These are phyloP conservation scores for Aspergillus flavus DNA, from an alignment of 2,329 filamentous ascomycete genomes.

Conservation along the genomic window DNA sequence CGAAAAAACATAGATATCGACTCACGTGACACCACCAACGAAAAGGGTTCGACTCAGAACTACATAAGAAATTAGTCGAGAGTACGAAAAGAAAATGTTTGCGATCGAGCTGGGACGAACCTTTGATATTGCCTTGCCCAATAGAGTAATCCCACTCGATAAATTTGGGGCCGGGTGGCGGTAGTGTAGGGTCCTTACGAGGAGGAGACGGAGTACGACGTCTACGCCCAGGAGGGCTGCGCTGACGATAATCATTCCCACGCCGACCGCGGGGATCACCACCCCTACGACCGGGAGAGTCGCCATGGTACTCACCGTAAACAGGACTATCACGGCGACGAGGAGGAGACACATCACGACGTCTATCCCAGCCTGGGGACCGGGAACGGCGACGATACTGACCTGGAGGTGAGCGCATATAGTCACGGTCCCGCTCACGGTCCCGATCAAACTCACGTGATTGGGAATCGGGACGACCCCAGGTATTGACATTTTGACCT, in stretches of 20 bases:
- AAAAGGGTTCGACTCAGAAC: conserved; percentile 94
- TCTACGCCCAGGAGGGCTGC: conserved; percentile 74
- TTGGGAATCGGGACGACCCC: conserved; percentile 43
- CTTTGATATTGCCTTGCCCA: conserved; percentile 77
- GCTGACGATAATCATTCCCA: conserved; percentile 75
- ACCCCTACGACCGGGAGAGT: conserved; percentile 64
- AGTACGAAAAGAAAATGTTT: conserved; percentile 8
- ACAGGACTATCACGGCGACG: conserved; percentile 68
- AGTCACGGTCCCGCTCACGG: conserved; percentile 63
- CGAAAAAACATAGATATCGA: conserved; percentile 24
- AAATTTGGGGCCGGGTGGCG: conserved; percentile 66
- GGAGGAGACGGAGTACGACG: conserved; percentile 64
- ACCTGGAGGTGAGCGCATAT: conserved; percentile 64
- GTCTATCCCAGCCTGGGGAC: conserved; percentile 76
- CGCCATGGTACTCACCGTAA: conserved; percentile 72
- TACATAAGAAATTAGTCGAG: conserved; percentile 29
- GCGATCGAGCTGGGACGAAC: conserved; percentile 34
- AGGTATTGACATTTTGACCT: conserved; percentile 36
- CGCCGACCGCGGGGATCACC: conserved; percentile 58
- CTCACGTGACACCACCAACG: conserved; percentile 90
- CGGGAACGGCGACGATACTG: conserved; percentile 71
- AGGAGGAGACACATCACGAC: conserved; percentile 64
- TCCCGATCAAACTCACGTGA: conserved; percentile 58
- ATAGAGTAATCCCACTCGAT: conserved; percentile 77
- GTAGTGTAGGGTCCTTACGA: conserved; percentile 45